Conservation (phyloP, 495 filamentous ascomycete species). For the Viridothelium virens region DNA sequence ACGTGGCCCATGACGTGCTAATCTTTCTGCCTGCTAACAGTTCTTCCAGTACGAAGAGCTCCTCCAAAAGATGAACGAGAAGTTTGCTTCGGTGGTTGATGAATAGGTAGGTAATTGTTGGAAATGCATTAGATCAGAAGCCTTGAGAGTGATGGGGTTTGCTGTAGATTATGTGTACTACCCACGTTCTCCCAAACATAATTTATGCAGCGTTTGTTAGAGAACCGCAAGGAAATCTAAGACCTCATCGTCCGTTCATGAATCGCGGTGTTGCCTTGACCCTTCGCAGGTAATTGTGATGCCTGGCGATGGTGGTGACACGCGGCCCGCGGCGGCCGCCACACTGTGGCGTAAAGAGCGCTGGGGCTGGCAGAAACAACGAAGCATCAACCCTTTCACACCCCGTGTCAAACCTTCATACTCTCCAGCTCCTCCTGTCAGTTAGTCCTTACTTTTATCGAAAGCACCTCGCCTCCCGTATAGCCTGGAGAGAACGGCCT, state of each 20-base stretch:
- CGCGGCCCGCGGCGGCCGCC: slow-evolving; percentile 10
- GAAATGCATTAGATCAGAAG: not conserved
- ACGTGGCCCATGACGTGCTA: slow-evolving; percentile 22
- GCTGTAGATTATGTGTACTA: slow-evolving; percentile 1
- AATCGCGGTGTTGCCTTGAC: too few species aligned
- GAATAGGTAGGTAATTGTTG: slow-evolving; percentile 52
- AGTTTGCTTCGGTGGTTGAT: slow-evolving; percentile 88
- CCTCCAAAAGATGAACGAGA: slow-evolving; percentile 83
- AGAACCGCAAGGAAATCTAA: not conserved
- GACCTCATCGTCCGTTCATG: not conserved
- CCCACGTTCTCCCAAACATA: not conserved
- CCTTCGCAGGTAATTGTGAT: not conserved
- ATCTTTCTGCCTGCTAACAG: not conserved
- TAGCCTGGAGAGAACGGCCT: slow-evolving; percentile 14
- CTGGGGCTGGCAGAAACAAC: slow-evolving; percentile 1
- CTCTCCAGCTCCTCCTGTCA: not conserved
- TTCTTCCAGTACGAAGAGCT: slow-evolving; percentile 72
- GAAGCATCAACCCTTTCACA: not conserved
- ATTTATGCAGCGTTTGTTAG: not conserved
- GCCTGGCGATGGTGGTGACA: not conserved
- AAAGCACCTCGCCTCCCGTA: not conserved
- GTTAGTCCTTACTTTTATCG: not conserved
- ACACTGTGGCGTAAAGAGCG: slow-evolving; percentile 13
- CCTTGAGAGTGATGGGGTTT: not conserved
- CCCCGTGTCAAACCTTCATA: not conserved